A percentile compares a stretch with the other conserved stretches of the same genome.
These are phyloP conservation scores for Chloropicon primus DNA, from an alignment of 139 green algal species.

Conservation along the genomic window DNA sequence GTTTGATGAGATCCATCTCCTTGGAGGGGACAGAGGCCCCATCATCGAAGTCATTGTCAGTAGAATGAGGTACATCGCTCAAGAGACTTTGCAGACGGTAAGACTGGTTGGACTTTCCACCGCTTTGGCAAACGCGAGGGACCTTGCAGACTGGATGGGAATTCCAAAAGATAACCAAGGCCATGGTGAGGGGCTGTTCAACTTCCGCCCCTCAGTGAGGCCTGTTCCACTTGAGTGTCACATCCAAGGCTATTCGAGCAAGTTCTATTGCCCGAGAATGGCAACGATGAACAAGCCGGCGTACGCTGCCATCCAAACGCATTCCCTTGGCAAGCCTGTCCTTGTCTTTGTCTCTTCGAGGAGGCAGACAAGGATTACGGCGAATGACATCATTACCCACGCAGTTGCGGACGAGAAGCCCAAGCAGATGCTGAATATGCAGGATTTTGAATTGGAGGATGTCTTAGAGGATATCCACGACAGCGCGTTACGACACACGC, in stretches of 20 bases:
- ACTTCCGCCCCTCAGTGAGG: constrained; percentile 89
- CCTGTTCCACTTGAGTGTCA: constrained; percentile 89
- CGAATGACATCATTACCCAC: constrained; percentile 85
- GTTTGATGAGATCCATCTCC: constrained; percentile 97
- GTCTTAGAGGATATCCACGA: constrained; percentile 4
- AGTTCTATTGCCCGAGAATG: constrained; percentile 72
- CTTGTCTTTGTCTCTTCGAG: constrained; percentile 80
- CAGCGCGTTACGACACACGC: constrained; percentile 33
- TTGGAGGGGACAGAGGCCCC: constrained; percentile 83
- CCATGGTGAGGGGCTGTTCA: constrained; percentile 70
- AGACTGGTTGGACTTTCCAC: constrained; percentile 91
- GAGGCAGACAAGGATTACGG: constrained; percentile 88
- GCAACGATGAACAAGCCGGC: constrained; percentile 95
- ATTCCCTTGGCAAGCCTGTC: constrained; percentile 84
- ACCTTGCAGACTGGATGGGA: constrained; percentile 90
- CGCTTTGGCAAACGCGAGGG: constrained; percentile 82
- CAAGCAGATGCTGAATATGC: constrained; percentile 62
- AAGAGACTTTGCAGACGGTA: constrained; percentile 43
- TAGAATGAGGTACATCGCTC: constrained; percentile 59
- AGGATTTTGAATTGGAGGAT: constrained; percentile 45
- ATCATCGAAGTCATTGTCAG: constrained; percentile 81
- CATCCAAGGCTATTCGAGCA: constrained; percentile 59
- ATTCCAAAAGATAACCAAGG: constrained; percentile 25
- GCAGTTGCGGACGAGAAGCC: constrained; percentile 78
- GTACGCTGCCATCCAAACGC: constrained; percentile 86